Percentiles rank a stretch among this genome's conserved stretches.
These are phyloP conservation scores for Aschersonia sp. DNA, from an alignment of 2,329 filamentous ascomycete species.

Conservation along the genomic window DNA sequence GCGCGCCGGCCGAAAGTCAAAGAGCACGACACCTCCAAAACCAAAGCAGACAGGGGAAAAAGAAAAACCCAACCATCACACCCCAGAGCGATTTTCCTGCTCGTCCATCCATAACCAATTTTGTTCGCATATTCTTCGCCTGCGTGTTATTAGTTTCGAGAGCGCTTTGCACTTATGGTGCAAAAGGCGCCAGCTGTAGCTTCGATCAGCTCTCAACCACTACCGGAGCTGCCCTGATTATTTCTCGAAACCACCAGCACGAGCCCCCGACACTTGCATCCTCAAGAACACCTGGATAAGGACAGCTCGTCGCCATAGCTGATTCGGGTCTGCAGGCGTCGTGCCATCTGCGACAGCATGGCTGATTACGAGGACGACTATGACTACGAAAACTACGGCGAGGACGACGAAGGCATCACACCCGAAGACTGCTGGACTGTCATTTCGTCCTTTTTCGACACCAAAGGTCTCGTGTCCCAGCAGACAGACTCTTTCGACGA, in stretches of 20 bases:
- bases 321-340: neutral
- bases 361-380: slow-evolving; percentile 41
- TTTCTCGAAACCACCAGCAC: neutral
- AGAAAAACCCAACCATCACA: too few species aligned
- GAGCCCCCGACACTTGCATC: too few species aligned
- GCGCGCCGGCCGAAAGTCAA: too few species aligned
- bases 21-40: too few species aligned
- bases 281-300: neutral
- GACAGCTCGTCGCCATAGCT: neutral
- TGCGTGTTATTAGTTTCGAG: neutral
- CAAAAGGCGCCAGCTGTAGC: neutral
- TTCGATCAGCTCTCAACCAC: neutral
- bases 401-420: slow-evolving; percentile 61
- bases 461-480: slow-evolving; percentile 90
- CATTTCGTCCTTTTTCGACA: slow-evolving; percentile 92
- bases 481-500: slow-evolving; percentile 98
- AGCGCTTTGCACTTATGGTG: neutral
- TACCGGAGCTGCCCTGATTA: neutral
- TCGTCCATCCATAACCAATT: too few species aligned
- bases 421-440: slow-evolving; percentile 98
- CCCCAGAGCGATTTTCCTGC: too few species aligned
- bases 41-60: too few species aligned
- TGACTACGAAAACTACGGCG: slow-evolving; percentile 57
- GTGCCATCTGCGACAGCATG: slow-evolving; percentile 20
- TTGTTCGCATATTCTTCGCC: too few species aligned